Conservation (phyloP, 345 rosid species). For the Sapria himalayana region DNA sequence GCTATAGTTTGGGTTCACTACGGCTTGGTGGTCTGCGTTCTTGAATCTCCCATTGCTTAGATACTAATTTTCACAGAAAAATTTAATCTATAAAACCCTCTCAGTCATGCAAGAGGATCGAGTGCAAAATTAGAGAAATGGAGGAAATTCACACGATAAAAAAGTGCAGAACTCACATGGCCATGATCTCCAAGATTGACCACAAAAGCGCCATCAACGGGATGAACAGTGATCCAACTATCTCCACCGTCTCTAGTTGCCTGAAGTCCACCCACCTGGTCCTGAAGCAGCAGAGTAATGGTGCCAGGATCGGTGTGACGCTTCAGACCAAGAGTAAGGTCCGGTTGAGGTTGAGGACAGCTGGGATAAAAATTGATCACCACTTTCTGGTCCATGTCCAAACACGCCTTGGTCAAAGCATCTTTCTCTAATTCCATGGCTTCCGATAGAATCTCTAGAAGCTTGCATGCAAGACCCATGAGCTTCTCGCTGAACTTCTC, state of each 20-base stretch:
- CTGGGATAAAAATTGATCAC: slow-evolving; percentile 86
- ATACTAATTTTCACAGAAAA: slow-evolving; percentile 15
- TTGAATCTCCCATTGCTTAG: slow-evolving; percentile 73
- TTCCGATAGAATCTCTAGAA: slow-evolving; percentile 63
- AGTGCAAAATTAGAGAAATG: too few species aligned
- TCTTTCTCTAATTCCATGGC: slow-evolving; percentile 80
- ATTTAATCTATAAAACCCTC: too few species aligned
- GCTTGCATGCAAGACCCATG: slow-evolving; percentile 68
- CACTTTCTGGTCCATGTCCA: slow-evolving; percentile 90
- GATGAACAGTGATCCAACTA: slow-evolving; percentile 92
- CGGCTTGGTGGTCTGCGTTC: slow-evolving; percentile 81
- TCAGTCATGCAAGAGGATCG: too few species aligned
- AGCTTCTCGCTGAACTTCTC: slow-evolving; percentile 49
- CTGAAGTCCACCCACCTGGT: slow-evolving; percentile 85
- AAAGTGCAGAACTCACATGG: slow-evolving; percentile 79
- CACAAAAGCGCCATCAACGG: slow-evolving; percentile 75
- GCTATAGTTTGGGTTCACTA: slow-evolving; percentile 59
- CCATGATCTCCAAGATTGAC: slow-evolving; percentile 97
- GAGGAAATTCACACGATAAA: too few species aligned
- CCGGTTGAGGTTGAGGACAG: slow-evolving; percentile 94
- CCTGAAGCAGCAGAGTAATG: slow-evolving; percentile 77
- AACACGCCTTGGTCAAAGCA: slow-evolving; percentile 69
- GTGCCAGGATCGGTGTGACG: slow-evolving; percentile 96
- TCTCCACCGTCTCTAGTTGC: slow-evolving; percentile 72
- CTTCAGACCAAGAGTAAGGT: slow-evolving; percentile 88